phyloP scores from a whole-genome alignment of 306 rosid species.

The Ammopiptanthus mongolicus region DNA sequence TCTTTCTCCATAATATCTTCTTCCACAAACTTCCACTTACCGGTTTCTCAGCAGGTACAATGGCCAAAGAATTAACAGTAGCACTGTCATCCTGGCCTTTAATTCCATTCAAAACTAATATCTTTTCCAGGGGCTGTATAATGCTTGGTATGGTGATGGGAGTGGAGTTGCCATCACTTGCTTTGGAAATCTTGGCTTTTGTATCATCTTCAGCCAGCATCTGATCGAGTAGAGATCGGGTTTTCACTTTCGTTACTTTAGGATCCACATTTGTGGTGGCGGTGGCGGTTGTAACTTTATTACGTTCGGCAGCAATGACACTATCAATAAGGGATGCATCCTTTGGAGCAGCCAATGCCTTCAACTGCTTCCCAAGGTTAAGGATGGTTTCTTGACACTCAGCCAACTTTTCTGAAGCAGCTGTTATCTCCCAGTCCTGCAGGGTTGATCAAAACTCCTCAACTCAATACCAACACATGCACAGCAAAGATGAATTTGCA shows the following conservation, averaged over 20 bases:
- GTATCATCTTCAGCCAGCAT: slow-evolving; percentile 74
- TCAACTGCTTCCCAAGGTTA: slow-evolving; percentile 83
- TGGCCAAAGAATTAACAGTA: slow-evolving; percentile 41
- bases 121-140: slow-evolving; percentile 37
- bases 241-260: slow-evolving; percentile 30
- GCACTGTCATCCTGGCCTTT: slow-evolving; percentile 24
- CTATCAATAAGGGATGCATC: slow-evolving; percentile 58
- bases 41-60: slow-evolving; percentile 53
- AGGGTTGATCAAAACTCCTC: slow-evolving; percentile 18
- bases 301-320: slow-evolving; percentile 30
- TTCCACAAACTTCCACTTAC: slow-evolving; percentile 59
- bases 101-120: slow-evolving; percentile 37
- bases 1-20: slow-evolving; percentile 71
- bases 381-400: slow-evolving; percentile 95
- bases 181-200: slow-evolving; percentile 32
- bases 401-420: slow-evolving; percentile 88
- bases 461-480: slow-evolving; percentile 1
- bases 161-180: slow-evolving; percentile 21
- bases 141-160: slow-evolving; percentile 10
- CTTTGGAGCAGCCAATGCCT: slow-evolving; percentile 70
- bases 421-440: slow-evolving; percentile 88
- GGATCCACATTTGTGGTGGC: neutral
- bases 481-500: neutral
- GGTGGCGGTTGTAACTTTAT: neutral
- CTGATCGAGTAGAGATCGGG: slow-evolving; percentile 62